Conservation (phyloP, 2,329 filamentous ascomycete species). For the Chaetomiaceae sp. region DNA sequence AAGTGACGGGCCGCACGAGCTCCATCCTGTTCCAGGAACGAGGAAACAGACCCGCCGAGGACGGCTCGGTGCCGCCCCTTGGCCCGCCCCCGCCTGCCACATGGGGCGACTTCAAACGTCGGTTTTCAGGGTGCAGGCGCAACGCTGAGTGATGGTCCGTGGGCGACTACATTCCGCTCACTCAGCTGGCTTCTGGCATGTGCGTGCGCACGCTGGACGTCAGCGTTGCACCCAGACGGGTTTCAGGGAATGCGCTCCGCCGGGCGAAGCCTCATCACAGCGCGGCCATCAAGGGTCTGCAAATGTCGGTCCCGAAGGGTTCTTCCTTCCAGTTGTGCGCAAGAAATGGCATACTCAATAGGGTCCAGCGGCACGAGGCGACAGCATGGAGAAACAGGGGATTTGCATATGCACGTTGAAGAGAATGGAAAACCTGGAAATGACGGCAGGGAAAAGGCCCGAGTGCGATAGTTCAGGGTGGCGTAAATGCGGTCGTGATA, state of each 20-base stretch:
- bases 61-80: neutral
- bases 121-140: constrained; percentile 11
- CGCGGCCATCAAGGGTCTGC: neutral
- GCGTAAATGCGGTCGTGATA: too few species aligned
- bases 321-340: neutral
- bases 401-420: too few species aligned
- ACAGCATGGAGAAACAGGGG: too few species aligned
- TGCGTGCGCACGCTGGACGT: neutral
- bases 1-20: constrained; percentile 5
- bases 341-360: too few species aligned
- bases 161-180: constrained; percentile 1
- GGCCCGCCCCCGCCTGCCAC: neutral
- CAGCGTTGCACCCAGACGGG: neutral
- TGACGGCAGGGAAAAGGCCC: too few species aligned
- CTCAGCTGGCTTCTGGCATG: neutral
- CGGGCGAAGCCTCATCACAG: neutral
- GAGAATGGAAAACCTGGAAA: neutral
- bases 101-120: constrained; percentile 2
- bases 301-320: neutral
- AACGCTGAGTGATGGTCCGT: neutral
- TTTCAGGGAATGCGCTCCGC: constrained; percentile 3
- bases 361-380: too few species aligned
- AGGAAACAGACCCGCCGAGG: constrained; percentile 17
- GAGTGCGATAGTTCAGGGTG: too few species aligned
- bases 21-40: constrained; percentile 14